Percentiles rank a stretch among this genome's conserved stretches.
Evolutionary conservation across 139 green algal species (phyloP).

Genomic region (Mesotaenium endlicherianum): DNA sequence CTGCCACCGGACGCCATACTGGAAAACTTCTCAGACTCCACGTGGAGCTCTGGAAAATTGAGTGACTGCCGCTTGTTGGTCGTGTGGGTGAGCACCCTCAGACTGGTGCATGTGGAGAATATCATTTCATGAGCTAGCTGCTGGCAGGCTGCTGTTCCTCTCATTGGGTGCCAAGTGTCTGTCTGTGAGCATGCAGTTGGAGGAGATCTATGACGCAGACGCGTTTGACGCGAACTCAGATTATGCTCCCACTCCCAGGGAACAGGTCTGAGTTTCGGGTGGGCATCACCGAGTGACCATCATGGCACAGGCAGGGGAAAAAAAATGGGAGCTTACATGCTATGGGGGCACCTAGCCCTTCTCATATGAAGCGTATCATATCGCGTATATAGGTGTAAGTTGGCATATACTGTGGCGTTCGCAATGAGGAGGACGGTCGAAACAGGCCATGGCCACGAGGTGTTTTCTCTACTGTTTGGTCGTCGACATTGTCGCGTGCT

Average conservation of each 20-base stretch:
- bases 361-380: too few relatives aligned
- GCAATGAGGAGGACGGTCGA: too few relatives aligned
- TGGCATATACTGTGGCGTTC: too few relatives aligned
- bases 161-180: background rate
- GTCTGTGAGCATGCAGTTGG: conserved; percentile 1
- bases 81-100: background rate
- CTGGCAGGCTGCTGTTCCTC: background rate
- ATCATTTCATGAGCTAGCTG: too few relatives aligned
- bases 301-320: too few relatives aligned
- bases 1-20: background rate
- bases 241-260: conserved; percentile 4
- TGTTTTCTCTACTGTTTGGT: too few relatives aligned
- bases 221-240: conserved; percentile 36
- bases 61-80: background rate
- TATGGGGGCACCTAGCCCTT: too few relatives aligned
- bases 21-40: background rate
- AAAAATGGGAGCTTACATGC: too few relatives aligned
- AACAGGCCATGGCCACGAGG: too few relatives aligned
- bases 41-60: background rate
- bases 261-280: conserved; percentile 28
- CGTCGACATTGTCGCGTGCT: too few relatives aligned
- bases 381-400: too few relatives aligned
- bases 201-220: conserved; percentile 18
- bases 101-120: background rate
- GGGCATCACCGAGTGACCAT: too few relatives aligned